Conservation (phyloP, 768 basidiomycete species). For the Kwoniella pini region DNA sequence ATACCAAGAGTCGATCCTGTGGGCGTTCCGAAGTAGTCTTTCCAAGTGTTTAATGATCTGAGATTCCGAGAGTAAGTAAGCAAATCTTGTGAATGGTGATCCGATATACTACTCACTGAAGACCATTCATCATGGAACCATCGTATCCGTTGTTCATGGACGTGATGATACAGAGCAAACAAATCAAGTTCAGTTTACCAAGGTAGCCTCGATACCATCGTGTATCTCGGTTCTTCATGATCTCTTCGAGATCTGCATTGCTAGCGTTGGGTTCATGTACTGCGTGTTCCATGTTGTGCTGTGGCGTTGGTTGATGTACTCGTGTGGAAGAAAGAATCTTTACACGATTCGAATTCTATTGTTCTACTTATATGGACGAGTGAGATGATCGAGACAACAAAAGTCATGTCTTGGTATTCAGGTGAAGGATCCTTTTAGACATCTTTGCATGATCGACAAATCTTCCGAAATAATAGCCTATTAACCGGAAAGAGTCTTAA, state of each 20-base stretch:
- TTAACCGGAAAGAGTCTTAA: background rate
- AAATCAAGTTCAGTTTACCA: slow-evolving; percentile 30
- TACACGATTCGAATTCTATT: background rate
- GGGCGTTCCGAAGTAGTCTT: slow-evolving; percentile 62
- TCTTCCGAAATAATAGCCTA: background rate
- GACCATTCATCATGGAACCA: slow-evolving; percentile 55
- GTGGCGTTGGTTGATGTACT: background rate
- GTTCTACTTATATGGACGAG: no score
- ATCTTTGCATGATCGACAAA: no score
- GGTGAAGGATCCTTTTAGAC: no score
- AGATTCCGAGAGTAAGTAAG: no score
- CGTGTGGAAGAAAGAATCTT: background rate
- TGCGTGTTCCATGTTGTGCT: slow-evolving; percentile 26
- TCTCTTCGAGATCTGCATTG: slow-evolving; percentile 9
- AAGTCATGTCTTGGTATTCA: no score
- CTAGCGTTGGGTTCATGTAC: slow-evolving; percentile 14
- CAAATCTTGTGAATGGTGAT: no score
- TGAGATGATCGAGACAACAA: no score
- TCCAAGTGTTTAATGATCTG: slow-evolving; percentile 67
- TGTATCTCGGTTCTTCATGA: slow-evolving; percentile 29
- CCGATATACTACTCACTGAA: slow-evolving; percentile 58
- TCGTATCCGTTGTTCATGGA: slow-evolving; percentile 66
- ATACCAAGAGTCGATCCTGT: slow-evolving; percentile 30
- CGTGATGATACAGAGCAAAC: slow-evolving; percentile 65
- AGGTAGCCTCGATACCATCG: slow-evolving; percentile 36